Percentiles rank a stretch among this genome's conserved stretches.
These are phyloP conservation scores for Yamadazyma olivae DNA, from an alignment of 805 yeast genomes.

Conservation along the genomic window DNA sequence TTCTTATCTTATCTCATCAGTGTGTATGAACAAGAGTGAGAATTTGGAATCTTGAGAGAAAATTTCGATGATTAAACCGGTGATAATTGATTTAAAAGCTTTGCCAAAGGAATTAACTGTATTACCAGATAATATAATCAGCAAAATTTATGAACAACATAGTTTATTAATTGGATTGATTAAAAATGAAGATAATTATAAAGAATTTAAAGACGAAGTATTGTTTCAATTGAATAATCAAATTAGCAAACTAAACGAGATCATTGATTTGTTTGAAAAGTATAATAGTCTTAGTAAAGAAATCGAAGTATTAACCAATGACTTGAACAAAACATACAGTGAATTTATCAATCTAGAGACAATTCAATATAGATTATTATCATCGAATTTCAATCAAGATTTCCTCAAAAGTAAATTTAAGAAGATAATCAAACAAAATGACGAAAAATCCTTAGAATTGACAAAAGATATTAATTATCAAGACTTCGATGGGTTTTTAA, in stretches of 20 bases:
- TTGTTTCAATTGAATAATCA: conserved; percentile 10
- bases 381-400: conserved; percentile 34
- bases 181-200: conserved; percentile 14
- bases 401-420: conserved; percentile 26
- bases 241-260: conserved; percentile 17
- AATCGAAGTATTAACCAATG: conserved; percentile 22
- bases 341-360: conserved; percentile 35
- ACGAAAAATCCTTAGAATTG: conserved; percentile 19
- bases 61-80: background rate
- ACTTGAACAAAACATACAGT: conserved; percentile 22
- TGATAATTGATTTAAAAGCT: background rate
- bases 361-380: conserved; percentile 35
- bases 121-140: conserved; percentile 25
- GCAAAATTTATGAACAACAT: conserved; percentile 20
- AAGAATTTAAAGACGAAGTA: conserved; percentile 11
- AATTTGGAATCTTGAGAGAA: background rate
- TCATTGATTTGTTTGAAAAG: conserved; percentile 16
- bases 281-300: conserved; percentile 1
- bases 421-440: conserved; percentile 19
- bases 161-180: conserved; percentile 27
- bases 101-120: conserved; percentile 26
- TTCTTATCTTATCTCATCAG: background rate
- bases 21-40: background rate
- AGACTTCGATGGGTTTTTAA: conserved; percentile 14
- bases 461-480: conserved; percentile 7